Base-by-base conservation (phyloP, 202 grass and related monocot species). In the Bolboschoenoplectus hybrid region DNA sequence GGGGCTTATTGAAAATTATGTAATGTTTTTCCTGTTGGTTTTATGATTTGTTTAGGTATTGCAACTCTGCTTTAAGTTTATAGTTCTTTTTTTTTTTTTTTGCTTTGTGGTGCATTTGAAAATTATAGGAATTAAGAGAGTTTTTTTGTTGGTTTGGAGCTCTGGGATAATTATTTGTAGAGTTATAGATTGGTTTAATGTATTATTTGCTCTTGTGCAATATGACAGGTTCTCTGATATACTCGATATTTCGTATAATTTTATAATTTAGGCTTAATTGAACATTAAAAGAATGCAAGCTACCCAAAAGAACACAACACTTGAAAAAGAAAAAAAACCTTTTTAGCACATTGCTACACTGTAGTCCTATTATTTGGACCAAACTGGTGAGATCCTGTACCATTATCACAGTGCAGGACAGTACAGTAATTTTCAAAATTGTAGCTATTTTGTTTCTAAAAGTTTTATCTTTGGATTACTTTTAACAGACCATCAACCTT, bases 21-120 rank as follows among this genome's bases (percentile, higher is more conserved):
- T 50, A 47, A 52, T 69, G 10, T 72, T 1, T 68, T 74, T 2
- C 0, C n/a, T 50, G 43, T 68, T 64, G 26, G 8, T 64, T 35
- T 36, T 32, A 36, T 45, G 16, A 14, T 70, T 70, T 49, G n/a
- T 56, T 63, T 17, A 39, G 44, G 0, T 9, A 20, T 61, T 82
- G 55, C 7, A 13, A 74, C 46, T 51, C 9, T 52, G 20, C 3
- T 52, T 72, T 49, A 74, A 50, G 6, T 49, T 41, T 69, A n/a
- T n/a, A 16, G 3, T 63, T 26, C 67, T 49, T 8, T 36, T 45
- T 80, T 89, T 82, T 26, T 58, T 49, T 8, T 36, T 45, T 80
- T 89, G 76, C 26, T 63, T 81, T 39, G 14, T 43, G 40, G 6
- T 45, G 19, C 41, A 46, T 36, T 39, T 9, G 2, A 10, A 26